Evolutionary conservation across 345 rosid species (phyloP).

Genomic region (Eucalyptus pumila): DNA sequence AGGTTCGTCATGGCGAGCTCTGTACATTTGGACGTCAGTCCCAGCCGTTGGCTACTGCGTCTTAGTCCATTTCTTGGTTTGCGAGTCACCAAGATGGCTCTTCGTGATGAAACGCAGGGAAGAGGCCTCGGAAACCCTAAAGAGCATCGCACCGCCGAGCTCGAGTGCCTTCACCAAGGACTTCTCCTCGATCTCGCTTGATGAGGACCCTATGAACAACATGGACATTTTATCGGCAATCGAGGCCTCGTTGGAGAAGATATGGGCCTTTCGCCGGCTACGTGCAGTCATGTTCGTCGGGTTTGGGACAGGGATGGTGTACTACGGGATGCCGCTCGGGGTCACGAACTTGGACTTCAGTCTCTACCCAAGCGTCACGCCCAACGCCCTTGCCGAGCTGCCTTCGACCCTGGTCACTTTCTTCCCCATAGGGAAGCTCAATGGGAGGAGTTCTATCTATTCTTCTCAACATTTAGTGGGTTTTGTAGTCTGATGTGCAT

Average conservation of each 20-base stretch:
- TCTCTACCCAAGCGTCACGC: slow-evolving; percentile 46
- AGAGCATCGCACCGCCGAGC: slow-evolving; percentile 15
- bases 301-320: slow-evolving; percentile 53
- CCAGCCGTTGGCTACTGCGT: slow-evolving; percentile 21
- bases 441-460: slow-evolving; percentile 26
- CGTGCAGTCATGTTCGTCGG: slow-evolving; percentile 20
- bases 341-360: slow-evolving; percentile 35
- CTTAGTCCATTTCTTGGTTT: slow-evolving; percentile 12
- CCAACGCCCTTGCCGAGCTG: slow-evolving; percentile 57
- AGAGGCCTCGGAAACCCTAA: slow-evolving; percentile 42
- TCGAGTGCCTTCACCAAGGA: background rate
- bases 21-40: slow-evolving; percentile 36
- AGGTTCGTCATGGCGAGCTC: slow-evolving; percentile 28
- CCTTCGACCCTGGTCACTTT: slow-evolving; percentile 38
- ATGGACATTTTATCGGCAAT: slow-evolving; percentile 33
- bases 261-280: slow-evolving; percentile 44
- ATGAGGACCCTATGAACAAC: slow-evolving; percentile 5
- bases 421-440: slow-evolving; percentile 24
- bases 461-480: slow-evolving; percentile 29
- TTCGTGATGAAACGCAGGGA: slow-evolving; percentile 30
- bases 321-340: slow-evolving; percentile 68
- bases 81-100: slow-evolving; percentile 54
- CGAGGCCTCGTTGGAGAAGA: slow-evolving; percentile 20
- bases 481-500: slow-evolving; percentile 25
- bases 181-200: slow-evolving; percentile 10